Conservation (phyloP, 2,329 filamentous ascomycete genomes). For the Rhynchosporium secalis region DNA sequence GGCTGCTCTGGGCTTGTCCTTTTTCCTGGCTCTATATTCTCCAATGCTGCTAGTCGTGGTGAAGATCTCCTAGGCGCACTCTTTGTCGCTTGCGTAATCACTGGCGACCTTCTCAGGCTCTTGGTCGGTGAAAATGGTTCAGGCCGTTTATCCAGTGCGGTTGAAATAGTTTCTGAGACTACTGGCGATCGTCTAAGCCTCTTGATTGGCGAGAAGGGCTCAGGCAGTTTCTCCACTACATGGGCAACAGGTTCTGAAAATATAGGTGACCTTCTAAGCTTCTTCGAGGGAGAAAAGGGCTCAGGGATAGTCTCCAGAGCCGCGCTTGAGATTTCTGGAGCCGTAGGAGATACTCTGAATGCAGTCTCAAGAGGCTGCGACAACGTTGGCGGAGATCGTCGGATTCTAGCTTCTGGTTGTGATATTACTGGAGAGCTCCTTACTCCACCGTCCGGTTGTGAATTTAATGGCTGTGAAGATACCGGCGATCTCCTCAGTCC, state of each 20-base stretch:
- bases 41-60: background rate
- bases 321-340: background rate
- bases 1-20: background rate
- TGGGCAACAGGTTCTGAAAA: background rate
- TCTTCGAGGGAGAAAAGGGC: constrained; percentile 3
- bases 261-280: constrained; percentile 7
- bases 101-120: background rate
- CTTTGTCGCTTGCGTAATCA: background rate
- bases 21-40: background rate
- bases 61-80: constrained; percentile 15
- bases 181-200: constrained; percentile 3
- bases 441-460: constrained; percentile 26
- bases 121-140: constrained; percentile 4
- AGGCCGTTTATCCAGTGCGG: background rate
- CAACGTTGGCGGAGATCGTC: background rate
- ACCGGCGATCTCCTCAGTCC: constrained; percentile 27
- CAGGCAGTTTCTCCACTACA: background rate
- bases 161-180: background rate
- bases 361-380: constrained; percentile 7
- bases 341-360: constrained; percentile 5
- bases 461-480: constrained; percentile 15
- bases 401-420: background rate
- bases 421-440: constrained; percentile 20
- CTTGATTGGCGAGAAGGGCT: background rate
- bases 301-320: background rate